phyloP scores from a whole-genome alignment of 805 yeast genomes.

The Yarrowia sp. region DNA sequence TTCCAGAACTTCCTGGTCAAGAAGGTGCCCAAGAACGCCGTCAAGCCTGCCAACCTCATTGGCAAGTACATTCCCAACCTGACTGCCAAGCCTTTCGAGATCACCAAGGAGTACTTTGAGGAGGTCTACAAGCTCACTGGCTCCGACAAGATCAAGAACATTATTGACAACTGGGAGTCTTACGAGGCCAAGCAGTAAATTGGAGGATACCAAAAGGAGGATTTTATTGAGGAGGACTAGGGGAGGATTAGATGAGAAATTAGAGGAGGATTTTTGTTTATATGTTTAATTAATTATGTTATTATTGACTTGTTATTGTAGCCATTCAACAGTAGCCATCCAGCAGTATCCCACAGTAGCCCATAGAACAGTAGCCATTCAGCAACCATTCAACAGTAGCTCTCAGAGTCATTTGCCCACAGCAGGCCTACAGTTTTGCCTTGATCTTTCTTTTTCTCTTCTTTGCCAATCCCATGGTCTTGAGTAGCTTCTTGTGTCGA shows the following conservation, averaged over 20 bases:
- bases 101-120: slow-evolving; percentile 96
- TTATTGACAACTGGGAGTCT: slow-evolving; percentile 94
- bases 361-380: too few species aligned
- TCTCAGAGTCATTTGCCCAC: too few species aligned
- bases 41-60: slow-evolving; percentile 90
- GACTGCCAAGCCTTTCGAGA: slow-evolving; percentile 96
- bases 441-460: neutral
- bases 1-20: slow-evolving; percentile 96
- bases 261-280: slow-evolving; percentile 22
- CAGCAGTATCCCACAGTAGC: too few species aligned
- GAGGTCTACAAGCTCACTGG: slow-evolving; percentile 92
- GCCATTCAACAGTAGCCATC: too few species aligned
- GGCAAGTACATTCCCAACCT: slow-evolving; percentile 98
- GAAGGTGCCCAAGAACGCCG: slow-evolving; percentile 94
- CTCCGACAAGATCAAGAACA: slow-evolving; percentile 86
- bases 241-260: neutral
- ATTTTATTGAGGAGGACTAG: neutral
- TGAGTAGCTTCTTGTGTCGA: slow-evolving; percentile 10
- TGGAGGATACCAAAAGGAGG: neutral
- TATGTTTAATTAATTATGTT: slow-evolving; percentile 14
- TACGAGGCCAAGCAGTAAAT: slow-evolving; percentile 56
- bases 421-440: neutral
- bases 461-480: neutral
- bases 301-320: neutral
- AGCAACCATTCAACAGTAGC: too few species aligned